phyloP scores from a whole-genome alignment of 768 basidiomycete genomes.

The Stropharia rugosoannulata region DNA sequence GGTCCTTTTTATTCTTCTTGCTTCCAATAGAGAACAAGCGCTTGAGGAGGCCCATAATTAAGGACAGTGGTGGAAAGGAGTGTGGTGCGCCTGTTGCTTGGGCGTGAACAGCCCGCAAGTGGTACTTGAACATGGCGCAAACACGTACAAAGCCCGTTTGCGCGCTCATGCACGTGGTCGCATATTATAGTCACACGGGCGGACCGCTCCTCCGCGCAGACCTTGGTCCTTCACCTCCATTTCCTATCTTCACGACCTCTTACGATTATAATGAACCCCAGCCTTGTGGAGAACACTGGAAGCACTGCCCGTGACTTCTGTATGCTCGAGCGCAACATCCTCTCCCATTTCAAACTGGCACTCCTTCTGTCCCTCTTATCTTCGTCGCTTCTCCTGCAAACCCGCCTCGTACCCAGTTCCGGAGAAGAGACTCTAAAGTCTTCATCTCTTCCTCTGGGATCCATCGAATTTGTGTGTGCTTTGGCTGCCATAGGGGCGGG shows the following conservation, averaged over 20 bases:
- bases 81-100: constrained; percentile 22
- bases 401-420: constrained; percentile 48
- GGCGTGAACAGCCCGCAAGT: background rate
- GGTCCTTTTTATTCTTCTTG: constrained; percentile 56
- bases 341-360: constrained; percentile 67
- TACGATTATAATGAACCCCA: constrained; percentile 16
- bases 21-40: constrained; percentile 68
- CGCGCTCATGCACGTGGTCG: constrained; percentile 32
- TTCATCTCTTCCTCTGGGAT: constrained; percentile 45
- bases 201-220: background rate
- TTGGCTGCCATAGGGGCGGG: constrained; percentile 56
- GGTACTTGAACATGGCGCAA: constrained; percentile 41
- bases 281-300: constrained; percentile 44
- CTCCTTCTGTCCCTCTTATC: constrained; percentile 63
- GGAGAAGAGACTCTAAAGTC: constrained; percentile 23
- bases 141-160: constrained; percentile 32
- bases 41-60: constrained; percentile 66
- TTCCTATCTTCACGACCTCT: constrained; percentile 2
- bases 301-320: constrained; percentile 73
- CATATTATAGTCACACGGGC: background rate
- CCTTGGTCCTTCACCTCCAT: background rate
- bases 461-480: constrained; percentile 52
- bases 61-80: constrained; percentile 23
- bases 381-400: constrained; percentile 60
- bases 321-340: constrained; percentile 77